Evolutionary conservation across 768 basidiomycete species (phyloP).

Genomic region (Phaeotremella skinneri): DNA sequence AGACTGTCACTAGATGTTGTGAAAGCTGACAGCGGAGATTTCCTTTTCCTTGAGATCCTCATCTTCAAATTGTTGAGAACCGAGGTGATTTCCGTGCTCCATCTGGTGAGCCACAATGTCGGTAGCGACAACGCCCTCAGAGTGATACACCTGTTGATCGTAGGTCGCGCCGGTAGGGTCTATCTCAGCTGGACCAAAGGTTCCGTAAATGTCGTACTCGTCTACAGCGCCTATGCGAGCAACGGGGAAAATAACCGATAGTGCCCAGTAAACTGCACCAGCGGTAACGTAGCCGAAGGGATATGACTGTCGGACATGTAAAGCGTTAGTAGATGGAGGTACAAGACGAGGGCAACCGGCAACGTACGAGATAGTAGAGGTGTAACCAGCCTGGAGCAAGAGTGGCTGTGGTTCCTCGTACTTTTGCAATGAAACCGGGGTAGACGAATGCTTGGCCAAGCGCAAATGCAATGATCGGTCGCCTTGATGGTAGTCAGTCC

Average conservation of each 20-base stretch:
- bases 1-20: too few species aligned
- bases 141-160: neutral
- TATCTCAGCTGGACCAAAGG: conserved; percentile 22
- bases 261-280: conserved; percentile 16
- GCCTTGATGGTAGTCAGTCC: neutral
- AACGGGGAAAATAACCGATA: conserved; percentile 33
- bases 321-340: neutral
- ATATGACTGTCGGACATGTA: neutral
- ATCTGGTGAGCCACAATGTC: neutral
- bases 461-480: conserved; percentile 35
- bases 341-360: conserved; percentile 17
- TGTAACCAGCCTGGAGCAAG: conserved; percentile 13
- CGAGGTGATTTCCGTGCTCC: neutral
- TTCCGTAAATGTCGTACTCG: conserved; percentile 35
- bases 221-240: conserved; percentile 29
- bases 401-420: conserved; percentile 12
- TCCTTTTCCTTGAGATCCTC: too few species aligned
- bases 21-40: too few species aligned
- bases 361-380: conserved; percentile 17
- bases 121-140: neutral
- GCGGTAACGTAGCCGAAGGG: conserved; percentile 33
- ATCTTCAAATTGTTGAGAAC: neutral
- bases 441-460: conserved; percentile 34
- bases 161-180: neutral
- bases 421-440: conserved; percentile 36